A percentile compares a stretch with the other conserved stretches of the same genome.
These are phyloP conservation scores for Clonostachys solani DNA, from an alignment of 2,329 filamentous ascomycete species.

Conservation along the genomic window DNA sequence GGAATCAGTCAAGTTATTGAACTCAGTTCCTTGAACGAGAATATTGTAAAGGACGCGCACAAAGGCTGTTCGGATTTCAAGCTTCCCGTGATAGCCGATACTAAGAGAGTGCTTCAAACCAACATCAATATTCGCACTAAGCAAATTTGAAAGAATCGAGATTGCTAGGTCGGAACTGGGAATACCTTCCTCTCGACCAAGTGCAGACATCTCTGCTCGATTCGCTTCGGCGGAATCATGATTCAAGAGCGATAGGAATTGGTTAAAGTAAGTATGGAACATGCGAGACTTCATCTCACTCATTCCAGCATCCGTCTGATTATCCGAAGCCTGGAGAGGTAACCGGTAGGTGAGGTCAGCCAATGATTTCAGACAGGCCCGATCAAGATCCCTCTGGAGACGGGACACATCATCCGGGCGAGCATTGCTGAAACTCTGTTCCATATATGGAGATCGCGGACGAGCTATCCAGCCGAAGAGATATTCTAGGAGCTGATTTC, in stretches of 20 bases:
- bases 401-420: constrained; percentile 53
- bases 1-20: constrained; percentile 63
- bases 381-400: constrained; percentile 62
- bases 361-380: constrained; percentile 60
- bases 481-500: constrained; percentile 64
- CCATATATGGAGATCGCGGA: constrained; percentile 45
- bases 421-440: constrained; percentile 29
- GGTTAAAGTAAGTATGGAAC: constrained; percentile 69
- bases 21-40: constrained; percentile 66
- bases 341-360: constrained; percentile 63
- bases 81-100: constrained; percentile 67
- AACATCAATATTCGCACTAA: constrained; percentile 69
- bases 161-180: constrained; percentile 61
- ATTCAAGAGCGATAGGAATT: constrained; percentile 62
- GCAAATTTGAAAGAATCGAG: constrained; percentile 62
- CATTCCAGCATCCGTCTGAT: constrained; percentile 60
- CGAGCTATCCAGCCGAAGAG: constrained; percentile 66
- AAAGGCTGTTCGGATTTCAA: constrained; percentile 66
- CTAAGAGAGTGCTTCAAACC: constrained; percentile 66
- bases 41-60: constrained; percentile 69
- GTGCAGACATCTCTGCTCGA: constrained; percentile 20
- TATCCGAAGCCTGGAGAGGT: constrained; percentile 61
- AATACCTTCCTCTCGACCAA: constrained; percentile 46
- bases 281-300: constrained; percentile 67
- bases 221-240: constrained; percentile 43